phyloP scores from a whole-genome alignment of 202 grass and related monocot species.

The Schoenoplectus tabernaemontani region DNA sequence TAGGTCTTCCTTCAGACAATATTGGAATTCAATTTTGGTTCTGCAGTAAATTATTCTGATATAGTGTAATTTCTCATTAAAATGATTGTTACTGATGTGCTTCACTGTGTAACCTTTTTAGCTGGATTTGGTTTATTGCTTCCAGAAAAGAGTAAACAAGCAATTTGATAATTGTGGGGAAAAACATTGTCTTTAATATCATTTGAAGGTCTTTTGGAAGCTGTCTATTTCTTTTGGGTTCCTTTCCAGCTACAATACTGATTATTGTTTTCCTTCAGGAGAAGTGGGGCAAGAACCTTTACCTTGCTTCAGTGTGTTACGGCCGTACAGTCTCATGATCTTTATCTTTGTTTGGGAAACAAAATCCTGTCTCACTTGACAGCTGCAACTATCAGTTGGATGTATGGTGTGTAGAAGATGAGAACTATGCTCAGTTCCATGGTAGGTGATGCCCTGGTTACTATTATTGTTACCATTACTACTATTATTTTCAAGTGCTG shows the following conservation, averaged over 20 bases:
- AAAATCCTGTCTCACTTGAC: constrained; percentile 6
- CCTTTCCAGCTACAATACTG: background rate
- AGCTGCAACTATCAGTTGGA: constrained; percentile 20
- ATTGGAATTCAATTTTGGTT: too few relatives aligned
- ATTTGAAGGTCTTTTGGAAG: background rate
- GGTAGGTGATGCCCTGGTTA: background rate
- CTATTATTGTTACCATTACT: background rate
- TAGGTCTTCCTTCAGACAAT: too few relatives aligned
- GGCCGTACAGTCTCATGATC: constrained; percentile 80
- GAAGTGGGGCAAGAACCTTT: constrained; percentile 85
- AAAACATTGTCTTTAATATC: too few relatives aligned
- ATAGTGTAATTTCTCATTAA: too few relatives aligned
- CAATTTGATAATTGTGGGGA: too few relatives aligned
- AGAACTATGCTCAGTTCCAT: constrained; percentile 3
- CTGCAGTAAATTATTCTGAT: too few relatives aligned
- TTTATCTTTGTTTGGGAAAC: constrained; percentile 11
- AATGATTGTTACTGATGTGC: background rate
- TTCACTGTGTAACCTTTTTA: background rate
- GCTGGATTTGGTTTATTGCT: background rate
- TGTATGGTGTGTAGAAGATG: constrained; percentile 8
- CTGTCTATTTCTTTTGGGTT: background rate
- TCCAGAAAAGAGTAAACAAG: background rate
- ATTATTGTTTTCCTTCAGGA: constrained; percentile 35
- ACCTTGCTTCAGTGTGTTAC: constrained; percentile 79
- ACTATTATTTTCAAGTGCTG: constrained; percentile 9